phyloP scores from a whole-genome alignment of 2,329 filamentous ascomycete species.

The Sclerotinia glacialis region DNA sequence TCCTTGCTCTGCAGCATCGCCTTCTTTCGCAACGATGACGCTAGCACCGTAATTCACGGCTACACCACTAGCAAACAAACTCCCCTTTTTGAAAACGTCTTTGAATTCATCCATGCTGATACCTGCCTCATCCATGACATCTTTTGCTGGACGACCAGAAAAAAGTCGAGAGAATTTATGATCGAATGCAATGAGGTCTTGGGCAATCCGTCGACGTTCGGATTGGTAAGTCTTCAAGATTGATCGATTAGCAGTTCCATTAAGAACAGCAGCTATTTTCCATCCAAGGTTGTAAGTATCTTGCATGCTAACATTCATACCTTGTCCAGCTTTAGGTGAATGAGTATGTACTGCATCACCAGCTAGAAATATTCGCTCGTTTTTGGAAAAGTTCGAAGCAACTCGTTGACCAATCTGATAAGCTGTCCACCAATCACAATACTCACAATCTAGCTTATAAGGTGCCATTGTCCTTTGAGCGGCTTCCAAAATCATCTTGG shows the following conservation, averaged over 20 bases:
- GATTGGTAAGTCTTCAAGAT: constrained; percentile 59
- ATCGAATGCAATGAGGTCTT: constrained; percentile 65
- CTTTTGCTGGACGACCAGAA: constrained; percentile 52
- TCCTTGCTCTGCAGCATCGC: constrained; percentile 45
- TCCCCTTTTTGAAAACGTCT: constrained; percentile 56
- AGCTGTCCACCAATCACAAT: constrained; percentile 62
- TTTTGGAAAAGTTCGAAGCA: constrained; percentile 47
- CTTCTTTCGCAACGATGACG: constrained; percentile 54
- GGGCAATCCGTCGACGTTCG: constrained; percentile 60
- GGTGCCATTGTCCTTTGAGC: constrained; percentile 65
- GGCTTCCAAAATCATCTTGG: constrained; percentile 58
- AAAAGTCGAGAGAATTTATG: constrained; percentile 56
- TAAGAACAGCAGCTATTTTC: constrained; percentile 47
- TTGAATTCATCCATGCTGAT: constrained; percentile 64
- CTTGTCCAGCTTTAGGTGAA: constrained; percentile 62
- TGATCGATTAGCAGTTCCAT: constrained; percentile 46
- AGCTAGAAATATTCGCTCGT: constrained; percentile 52
- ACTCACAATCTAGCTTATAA: constrained; percentile 62
- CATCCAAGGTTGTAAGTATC: constrained; percentile 63
- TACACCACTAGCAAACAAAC: constrained; percentile 57
- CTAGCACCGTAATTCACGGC: constrained; percentile 58
- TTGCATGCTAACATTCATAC: constrained; percentile 57
- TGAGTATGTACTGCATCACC: constrained; percentile 52
- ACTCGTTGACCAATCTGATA: constrained; percentile 59
- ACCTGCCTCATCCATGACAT: constrained; percentile 46